These are phyloP conservation scores for Aspergillus glaucus DNA, from an alignment of 2,329 filamentous ascomycete genomes.

Conservation along the genomic window DNA sequence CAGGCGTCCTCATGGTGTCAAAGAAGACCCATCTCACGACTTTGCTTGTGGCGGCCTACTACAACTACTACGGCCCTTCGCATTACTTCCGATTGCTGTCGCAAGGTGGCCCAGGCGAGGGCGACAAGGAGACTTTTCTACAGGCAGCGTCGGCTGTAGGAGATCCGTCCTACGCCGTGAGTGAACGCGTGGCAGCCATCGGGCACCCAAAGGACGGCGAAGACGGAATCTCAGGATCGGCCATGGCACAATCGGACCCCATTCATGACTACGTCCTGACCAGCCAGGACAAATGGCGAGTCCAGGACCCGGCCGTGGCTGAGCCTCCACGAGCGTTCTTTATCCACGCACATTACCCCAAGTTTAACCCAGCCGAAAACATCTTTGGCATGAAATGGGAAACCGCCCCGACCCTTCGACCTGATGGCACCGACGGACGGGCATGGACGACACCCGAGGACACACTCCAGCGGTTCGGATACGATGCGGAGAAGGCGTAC, in stretches of 20 bases:
- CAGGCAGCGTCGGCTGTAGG: constrained; percentile 28
- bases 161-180: constrained; percentile 31
- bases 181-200: constrained; percentile 29
- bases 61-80: constrained; percentile 31
- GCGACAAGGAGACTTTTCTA: constrained; percentile 36
- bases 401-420: constrained; percentile 29
- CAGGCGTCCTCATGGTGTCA: constrained; percentile 30
- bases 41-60: constrained; percentile 32
- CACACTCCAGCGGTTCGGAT: constrained; percentile 30
- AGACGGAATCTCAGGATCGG: constrained; percentile 26
- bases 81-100: constrained; percentile 34
- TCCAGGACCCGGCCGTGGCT: constrained; percentile 25
- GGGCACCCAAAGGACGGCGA: constrained; percentile 24
- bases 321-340: constrained; percentile 31
- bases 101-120: constrained; percentile 34
- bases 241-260: constrained; percentile 35
- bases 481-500: constrained; percentile 33
- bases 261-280: constrained; percentile 30
- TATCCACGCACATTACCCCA: constrained; percentile 38
- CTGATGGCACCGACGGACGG: constrained; percentile 30
- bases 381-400: constrained; percentile 35
- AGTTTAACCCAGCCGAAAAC: constrained; percentile 35
- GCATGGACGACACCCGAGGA: constrained; percentile 32
- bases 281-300: constrained; percentile 26
- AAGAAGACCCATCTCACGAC: constrained; percentile 31